These are phyloP conservation scores for Lasiodiplodia hormozganensis DNA, from an alignment of 2,329 filamentous ascomycete genomes.

Conservation along the genomic window DNA sequence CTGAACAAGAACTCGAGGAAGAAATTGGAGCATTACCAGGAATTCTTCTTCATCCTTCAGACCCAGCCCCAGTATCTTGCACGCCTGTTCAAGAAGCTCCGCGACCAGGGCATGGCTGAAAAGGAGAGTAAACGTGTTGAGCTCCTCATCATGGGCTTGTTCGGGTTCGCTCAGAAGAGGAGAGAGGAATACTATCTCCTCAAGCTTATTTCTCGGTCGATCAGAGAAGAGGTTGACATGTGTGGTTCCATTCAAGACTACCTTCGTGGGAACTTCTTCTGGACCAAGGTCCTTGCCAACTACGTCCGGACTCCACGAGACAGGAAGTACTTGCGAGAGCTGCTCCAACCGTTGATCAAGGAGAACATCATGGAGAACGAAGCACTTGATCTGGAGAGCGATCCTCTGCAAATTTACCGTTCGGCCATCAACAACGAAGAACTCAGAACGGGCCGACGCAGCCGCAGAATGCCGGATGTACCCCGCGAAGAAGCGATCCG, in stretches of 20 bases:
- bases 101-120: slow-evolving; percentile 83
- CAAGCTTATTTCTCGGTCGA: slow-evolving; percentile 82
- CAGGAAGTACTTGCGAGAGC: slow-evolving; percentile 87
- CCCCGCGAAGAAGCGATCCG: slow-evolving; percentile 93
- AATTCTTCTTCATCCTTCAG: slow-evolving; percentile 95
- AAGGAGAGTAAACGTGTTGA: slow-evolving; percentile 94
- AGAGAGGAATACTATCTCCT: slow-evolving; percentile 96
- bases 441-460: slow-evolving; percentile 85
- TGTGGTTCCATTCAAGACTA: slow-evolving; percentile 81
- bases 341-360: slow-evolving; percentile 83
- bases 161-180: slow-evolving; percentile 95
- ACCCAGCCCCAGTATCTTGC: slow-evolving; percentile 96
- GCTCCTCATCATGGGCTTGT: slow-evolving; percentile 92
- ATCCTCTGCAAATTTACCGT: slow-evolving; percentile 95
- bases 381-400: slow-evolving; percentile 90
- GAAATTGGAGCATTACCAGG: slow-evolving; percentile 96
- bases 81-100: slow-evolving; percentile 81
- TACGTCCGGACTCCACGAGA: slow-evolving; percentile 92
- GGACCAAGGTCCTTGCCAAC: slow-evolving; percentile 82
- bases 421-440: slow-evolving; percentile 98
- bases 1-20: slow-evolving; percentile 95
- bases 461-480: slow-evolving; percentile 81
- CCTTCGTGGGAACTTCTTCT: slow-evolving; percentile 89
- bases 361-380: slow-evolving; percentile 94
- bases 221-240: slow-evolving; percentile 83